phyloP scores from a whole-genome alignment of 305 asterid genomes.

The Withania somnifera region DNA sequence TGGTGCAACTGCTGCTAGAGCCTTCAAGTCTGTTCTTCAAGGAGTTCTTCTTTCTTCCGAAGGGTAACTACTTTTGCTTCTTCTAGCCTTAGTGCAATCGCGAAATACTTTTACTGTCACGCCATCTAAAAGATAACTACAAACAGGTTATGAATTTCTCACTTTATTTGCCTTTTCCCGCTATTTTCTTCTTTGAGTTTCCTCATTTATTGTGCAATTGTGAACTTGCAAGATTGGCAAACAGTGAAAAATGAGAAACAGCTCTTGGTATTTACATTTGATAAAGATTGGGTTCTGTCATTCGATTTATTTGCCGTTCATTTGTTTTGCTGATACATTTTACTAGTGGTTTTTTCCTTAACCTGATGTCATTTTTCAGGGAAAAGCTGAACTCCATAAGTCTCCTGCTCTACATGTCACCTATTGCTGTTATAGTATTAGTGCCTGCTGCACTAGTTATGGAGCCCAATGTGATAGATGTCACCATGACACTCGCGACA shows the following conservation, averaged over 20 bases:
- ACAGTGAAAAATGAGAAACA: neutral
- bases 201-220: neutral
- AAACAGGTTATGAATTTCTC: neutral
- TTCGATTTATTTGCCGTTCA: neutral
- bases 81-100: neutral
- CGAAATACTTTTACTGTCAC: neutral
- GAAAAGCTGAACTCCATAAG: conserved; percentile 97
- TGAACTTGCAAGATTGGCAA: neutral
- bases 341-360: neutral
- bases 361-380: conserved; percentile 28
- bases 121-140: neutral
- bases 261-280: neutral
- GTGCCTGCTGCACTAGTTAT: conserved; percentile 68
- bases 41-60: conserved; percentile 83
- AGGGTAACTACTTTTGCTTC: conserved; percentile 37
- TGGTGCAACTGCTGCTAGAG: conserved; percentile 93
- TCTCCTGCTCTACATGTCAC: conserved; percentile 95
- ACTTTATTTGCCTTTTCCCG: neutral
- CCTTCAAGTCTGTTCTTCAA: conserved; percentile 92
- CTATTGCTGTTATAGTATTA: conserved; percentile 74
- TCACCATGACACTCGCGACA: conserved; percentile 41
- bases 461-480: conserved; percentile 72
- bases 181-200: neutral
- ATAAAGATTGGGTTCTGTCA: neutral
- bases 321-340: neutral